Evolutionary conservation across 495 filamentous ascomycete species (phyloP).

Genomic region (Talaromyces liani): DNA sequence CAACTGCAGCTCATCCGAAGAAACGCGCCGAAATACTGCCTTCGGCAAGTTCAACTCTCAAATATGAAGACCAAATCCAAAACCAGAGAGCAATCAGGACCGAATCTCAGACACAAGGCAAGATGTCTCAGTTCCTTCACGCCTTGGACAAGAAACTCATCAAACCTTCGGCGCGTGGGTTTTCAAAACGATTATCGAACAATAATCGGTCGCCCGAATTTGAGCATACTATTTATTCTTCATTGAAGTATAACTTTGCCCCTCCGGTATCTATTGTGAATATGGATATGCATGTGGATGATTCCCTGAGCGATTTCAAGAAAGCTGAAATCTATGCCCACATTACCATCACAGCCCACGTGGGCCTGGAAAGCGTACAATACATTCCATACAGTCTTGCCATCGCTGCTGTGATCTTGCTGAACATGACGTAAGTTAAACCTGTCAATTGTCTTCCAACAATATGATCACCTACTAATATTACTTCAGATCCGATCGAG

Average conservation of each 20-base stretch:
- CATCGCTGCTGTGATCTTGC: constrained; percentile 10
- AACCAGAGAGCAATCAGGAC: background rate
- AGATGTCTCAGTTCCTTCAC: constrained; percentile 2
- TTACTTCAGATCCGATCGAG: background rate
- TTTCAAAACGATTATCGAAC: background rate
- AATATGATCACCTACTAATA: background rate
- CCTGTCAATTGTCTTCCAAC: background rate
- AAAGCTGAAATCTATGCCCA: constrained; percentile 16
- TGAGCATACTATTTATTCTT: background rate
- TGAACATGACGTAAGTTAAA: constrained; percentile 12
- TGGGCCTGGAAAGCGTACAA: constrained; percentile 14
- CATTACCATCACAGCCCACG: constrained; percentile 19
- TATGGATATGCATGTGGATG: constrained; percentile 13
- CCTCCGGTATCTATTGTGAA: constrained; percentile 9
- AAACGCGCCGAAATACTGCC: background rate
- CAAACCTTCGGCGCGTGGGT: background rate
- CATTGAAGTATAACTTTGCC: background rate
- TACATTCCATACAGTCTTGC: constrained; percentile 9
- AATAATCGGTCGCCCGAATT: background rate
- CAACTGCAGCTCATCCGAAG: background rate
- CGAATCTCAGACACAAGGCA: background rate
- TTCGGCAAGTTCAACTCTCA: background rate
- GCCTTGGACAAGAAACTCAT: background rate
- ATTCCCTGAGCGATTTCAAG: constrained; percentile 9
- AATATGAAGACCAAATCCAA: background rate